Conservation (phyloP, 805 yeast genomes). For the Metschnikowia proteae region DNA sequence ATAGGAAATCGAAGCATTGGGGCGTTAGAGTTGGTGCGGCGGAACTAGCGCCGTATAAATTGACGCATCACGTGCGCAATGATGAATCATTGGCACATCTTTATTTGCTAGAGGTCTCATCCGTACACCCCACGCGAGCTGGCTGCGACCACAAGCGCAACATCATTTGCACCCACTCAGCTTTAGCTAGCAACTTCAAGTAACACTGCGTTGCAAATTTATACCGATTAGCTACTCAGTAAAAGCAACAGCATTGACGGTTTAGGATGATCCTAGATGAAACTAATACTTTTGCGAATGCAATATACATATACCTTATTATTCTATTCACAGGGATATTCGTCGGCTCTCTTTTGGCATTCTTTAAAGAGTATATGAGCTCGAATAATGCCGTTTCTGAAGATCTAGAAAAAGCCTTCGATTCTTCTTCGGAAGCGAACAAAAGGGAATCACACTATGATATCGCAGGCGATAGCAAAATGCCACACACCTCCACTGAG, state of each 20-base stretch:
- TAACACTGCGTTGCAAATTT: neutral
- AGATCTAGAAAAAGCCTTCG: neutral
- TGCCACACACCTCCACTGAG: neutral
- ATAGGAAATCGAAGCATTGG: slow-evolving; percentile 1
- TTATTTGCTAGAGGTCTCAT: neutral
- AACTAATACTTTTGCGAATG: slow-evolving; percentile 12
- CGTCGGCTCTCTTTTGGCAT: slow-evolving; percentile 7
- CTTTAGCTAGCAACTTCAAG: neutral
- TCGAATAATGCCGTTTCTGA: neutral
- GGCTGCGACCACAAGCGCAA: neutral
- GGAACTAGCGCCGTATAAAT: neutral
- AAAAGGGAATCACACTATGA: neutral
- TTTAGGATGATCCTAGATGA: slow-evolving; percentile 12
- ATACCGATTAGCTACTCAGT: neutral
- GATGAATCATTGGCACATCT: neutral
- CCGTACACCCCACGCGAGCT: neutral
- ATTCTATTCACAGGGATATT: slow-evolving; percentile 8
- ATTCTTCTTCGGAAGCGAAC: neutral
- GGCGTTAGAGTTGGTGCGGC: neutral
- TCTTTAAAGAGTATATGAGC: slow-evolving; percentile 10
- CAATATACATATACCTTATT: slow-evolving; percentile 12
- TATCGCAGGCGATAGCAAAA: neutral
- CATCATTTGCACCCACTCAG: neutral
- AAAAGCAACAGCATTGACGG: neutral
- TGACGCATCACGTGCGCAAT: neutral